phyloP scores from a whole-genome alignment of 768 basidiomycete species.

The Lactarius hatsudake region DNA sequence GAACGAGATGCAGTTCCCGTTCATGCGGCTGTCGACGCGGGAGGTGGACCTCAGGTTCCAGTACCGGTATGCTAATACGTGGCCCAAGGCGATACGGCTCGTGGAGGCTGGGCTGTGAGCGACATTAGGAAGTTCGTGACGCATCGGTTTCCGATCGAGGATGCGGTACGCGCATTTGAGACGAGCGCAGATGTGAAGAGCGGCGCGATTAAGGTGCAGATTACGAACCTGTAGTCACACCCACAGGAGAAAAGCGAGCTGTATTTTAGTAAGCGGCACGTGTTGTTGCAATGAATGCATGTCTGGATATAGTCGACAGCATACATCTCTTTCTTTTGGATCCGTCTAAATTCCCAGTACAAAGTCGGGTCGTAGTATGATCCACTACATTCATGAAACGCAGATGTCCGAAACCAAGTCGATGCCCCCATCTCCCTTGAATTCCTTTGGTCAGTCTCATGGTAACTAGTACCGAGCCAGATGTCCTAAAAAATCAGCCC shows the following conservation, averaged over 20 bases:
- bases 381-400: too few species aligned
- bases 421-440: too few species aligned
- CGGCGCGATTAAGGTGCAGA: conserved; percentile 70
- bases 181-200: conserved; percentile 64
- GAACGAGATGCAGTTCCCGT: conserved; percentile 61
- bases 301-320: too few species aligned
- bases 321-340: too few species aligned
- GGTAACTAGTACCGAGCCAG: too few species aligned
- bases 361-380: too few species aligned
- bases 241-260: background rate
- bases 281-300: background rate
- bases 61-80: conserved; percentile 70
- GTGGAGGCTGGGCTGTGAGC: conserved; percentile 67
- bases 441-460: too few species aligned
- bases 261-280: background rate
- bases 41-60: conserved; percentile 69
- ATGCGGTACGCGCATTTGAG: conserved; percentile 77
- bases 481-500: too few species aligned
- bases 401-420: too few species aligned
- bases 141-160: conserved; percentile 67
- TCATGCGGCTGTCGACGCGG: conserved; percentile 69
- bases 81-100: conserved; percentile 81
- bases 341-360: too few species aligned
- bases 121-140: conserved; percentile 79
- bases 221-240: conserved; percentile 31